Conservation (phyloP, 1,284 basidiomycete species). For the Ustilago tritici region DNA sequence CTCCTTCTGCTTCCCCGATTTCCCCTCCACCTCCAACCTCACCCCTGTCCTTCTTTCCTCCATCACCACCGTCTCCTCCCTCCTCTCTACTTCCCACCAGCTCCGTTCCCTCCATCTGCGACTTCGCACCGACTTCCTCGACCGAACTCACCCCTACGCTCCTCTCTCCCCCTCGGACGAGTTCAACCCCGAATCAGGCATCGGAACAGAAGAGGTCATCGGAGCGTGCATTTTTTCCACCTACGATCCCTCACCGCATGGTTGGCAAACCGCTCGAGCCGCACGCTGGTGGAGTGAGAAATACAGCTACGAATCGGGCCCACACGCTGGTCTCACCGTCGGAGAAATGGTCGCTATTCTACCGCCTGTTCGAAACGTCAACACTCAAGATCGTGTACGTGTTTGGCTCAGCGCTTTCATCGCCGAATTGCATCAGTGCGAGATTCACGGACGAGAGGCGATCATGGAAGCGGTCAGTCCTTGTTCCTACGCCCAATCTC, state of each 20-base stretch:
- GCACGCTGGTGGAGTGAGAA: conserved; percentile 47
- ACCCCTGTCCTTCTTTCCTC: conserved; percentile 31
- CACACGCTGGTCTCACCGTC: conserved; percentile 32
- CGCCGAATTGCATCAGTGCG: conserved; percentile 37
- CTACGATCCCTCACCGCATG: conserved; percentile 24
- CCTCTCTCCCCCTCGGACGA: conserved; percentile 23
- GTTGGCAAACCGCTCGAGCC: conserved; percentile 24
- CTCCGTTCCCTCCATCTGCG: conserved; percentile 7
- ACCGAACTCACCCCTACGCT: conserved; percentile 24
- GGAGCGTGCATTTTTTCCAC: conserved; percentile 33
- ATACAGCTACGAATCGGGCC: conserved; percentile 33
- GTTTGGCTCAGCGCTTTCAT: conserved; percentile 37
- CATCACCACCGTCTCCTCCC: conserved; percentile 19
- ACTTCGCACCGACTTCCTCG: conserved; percentile 24
- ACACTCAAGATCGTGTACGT: conserved; percentile 33
- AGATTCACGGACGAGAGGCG: conserved; percentile 24
- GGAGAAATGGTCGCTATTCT: conserved; percentile 49
- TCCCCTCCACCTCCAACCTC: conserved; percentile 33
- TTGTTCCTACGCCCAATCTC: conserved; percentile 15
- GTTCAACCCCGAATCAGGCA: conserved; percentile 39
- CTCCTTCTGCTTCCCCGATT: conserved; percentile 38
- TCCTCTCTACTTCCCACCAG: conserved; percentile 9
- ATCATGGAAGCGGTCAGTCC: conserved; percentile 35
- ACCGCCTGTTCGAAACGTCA: conserved; percentile 35
- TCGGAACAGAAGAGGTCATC: conserved; percentile 41